Conservation (phyloP, 441 rosid genomes). For the Adansonia gregorii region DNA sequence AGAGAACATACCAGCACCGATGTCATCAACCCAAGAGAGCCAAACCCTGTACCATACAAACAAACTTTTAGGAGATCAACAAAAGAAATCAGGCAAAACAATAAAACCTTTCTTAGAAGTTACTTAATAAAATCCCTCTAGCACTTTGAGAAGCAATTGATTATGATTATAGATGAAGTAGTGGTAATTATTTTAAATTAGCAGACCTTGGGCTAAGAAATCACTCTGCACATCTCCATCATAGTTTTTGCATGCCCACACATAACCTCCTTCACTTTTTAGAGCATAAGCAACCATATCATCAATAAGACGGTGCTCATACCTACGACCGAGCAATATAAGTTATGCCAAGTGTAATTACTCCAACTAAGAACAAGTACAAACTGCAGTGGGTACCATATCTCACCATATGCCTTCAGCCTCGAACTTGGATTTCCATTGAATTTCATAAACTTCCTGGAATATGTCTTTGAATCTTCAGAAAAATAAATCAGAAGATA, state of each 20-base stretch:
- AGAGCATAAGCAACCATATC: constrained; percentile 97
- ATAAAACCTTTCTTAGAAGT: not conserved
- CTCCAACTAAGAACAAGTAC: constrained; percentile 10
- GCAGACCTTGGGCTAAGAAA: constrained; percentile 90
- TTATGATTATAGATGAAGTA: not conserved
- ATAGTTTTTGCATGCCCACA: constrained; percentile 98
- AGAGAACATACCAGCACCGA: constrained; percentile 70
- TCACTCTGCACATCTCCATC: constrained; percentile 99
- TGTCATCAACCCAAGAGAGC: constrained; percentile 96
- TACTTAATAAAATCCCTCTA: constrained; percentile 23
- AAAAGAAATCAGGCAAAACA: constrained; percentile 20
- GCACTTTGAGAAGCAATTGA: not conserved
- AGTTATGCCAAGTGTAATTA: constrained; percentile 29
- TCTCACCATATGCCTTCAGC: constrained; percentile 84
- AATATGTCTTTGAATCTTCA: constrained; percentile 95
- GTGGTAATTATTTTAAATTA: not conserved
- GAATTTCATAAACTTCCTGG: constrained; percentile 77
- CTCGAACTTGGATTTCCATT: constrained; percentile 85
- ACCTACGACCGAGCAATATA: constrained; percentile 51
- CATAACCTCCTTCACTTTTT: constrained; percentile 90
- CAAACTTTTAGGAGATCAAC: constrained; percentile 24
- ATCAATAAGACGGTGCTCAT: constrained; percentile 92
- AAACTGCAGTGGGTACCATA: constrained; percentile 21
- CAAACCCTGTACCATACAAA: constrained; percentile 62
- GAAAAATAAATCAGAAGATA: constrained; percentile 1